Percentiles rank a stretch among this genome's conserved stretches.
phyloP scores from a whole-genome alignment of 2,329 filamentous ascomycete species.

The Calonectria hongkongensis region DNA sequence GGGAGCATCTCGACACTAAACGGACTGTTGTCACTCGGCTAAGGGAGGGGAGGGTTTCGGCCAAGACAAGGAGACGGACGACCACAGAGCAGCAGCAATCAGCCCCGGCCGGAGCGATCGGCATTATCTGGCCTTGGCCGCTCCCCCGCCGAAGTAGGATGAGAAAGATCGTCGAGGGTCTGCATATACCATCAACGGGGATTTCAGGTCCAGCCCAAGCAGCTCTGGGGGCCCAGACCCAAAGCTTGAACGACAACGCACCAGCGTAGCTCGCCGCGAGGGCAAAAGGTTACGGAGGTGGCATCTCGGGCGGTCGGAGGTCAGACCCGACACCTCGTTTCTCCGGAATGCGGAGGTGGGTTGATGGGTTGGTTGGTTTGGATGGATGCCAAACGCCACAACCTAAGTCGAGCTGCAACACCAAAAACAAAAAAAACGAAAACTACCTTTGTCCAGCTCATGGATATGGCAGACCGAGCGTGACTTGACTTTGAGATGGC shows the following conservation, averaged over 20 bases:
- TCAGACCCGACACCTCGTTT: constrained; percentile 20
- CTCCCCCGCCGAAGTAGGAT: constrained; percentile 28
- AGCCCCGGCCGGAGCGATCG: constrained; percentile 11
- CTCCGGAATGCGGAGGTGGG: constrained; percentile 39
- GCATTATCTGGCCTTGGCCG: constrained; percentile 1
- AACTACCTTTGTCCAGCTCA: constrained; percentile 12
- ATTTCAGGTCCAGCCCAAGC: constrained; percentile 46
- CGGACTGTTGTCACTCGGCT: constrained; percentile 15
- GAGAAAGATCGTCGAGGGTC: constrained; percentile 29
- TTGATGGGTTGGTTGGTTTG: background rate
- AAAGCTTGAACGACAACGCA: constrained; percentile 22
- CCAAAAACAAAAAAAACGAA: background rate
- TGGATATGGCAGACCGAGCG: constrained; percentile 10
- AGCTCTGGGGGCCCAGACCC: constrained; percentile 38
- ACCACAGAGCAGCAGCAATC: background rate
- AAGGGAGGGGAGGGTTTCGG: too few species aligned
- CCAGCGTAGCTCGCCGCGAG: constrained; percentile 13
- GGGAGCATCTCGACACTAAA: background rate
- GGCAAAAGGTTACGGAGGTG: constrained; percentile 20
- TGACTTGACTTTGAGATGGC: background rate
- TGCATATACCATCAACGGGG: constrained; percentile 40
- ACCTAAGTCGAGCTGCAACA: constrained; percentile 12
- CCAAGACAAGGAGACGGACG: too few species aligned
- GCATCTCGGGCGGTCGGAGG: constrained; percentile 8
- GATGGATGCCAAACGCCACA: constrained; percentile 36